Percentiles rank a stretch among this genome's conserved stretches.
phyloP scores from a whole-genome alignment of 2,329 filamentous ascomycete genomes.

The Neocatenulostroma microsporum region DNA sequence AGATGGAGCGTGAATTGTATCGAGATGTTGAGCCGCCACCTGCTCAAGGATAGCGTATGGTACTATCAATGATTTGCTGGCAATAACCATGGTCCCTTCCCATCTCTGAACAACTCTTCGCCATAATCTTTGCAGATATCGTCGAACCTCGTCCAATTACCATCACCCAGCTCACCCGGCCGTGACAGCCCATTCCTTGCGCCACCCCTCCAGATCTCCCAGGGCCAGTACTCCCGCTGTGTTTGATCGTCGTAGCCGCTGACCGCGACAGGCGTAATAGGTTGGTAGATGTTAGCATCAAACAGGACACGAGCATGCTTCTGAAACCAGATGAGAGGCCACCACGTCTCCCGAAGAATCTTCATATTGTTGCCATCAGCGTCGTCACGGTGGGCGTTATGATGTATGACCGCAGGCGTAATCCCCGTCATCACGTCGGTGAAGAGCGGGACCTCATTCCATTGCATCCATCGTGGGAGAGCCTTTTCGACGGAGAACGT shows the following conservation, averaged over 20 bases:
- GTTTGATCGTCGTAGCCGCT: slow-evolving; percentile 32
- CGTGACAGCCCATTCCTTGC: slow-evolving; percentile 42
- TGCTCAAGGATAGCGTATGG: no score
- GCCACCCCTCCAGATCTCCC: slow-evolving; percentile 42
- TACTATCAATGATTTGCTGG: slow-evolving; percentile 17
- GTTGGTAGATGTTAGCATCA: slow-evolving; percentile 13
- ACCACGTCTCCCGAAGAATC: slow-evolving; percentile 15
- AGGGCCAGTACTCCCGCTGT: slow-evolving; percentile 32
- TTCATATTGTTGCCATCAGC: slow-evolving; percentile 16
- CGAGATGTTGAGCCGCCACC: no score
- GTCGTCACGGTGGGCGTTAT: slow-evolving; percentile 19
- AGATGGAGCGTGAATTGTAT: no score
- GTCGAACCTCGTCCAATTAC: slow-evolving; percentile 39
- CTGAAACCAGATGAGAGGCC: slow-evolving; percentile 20
- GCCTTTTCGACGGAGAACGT: slow-evolving; percentile 17
- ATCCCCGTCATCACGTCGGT: slow-evolving; percentile 20
- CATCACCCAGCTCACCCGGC: slow-evolving; percentile 36
- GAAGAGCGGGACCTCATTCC: slow-evolving; percentile 18
- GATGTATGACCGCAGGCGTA: slow-evolving; percentile 20
- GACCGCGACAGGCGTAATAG: slow-evolving; percentile 22
- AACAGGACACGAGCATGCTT: slow-evolving; percentile 13
- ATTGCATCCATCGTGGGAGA: slow-evolving; percentile 13
- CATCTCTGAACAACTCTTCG: slow-evolving; percentile 40
- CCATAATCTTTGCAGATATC: slow-evolving; percentile 39
- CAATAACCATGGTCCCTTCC: slow-evolving; percentile 30